Percentiles rank a stretch among this genome's conserved stretches.
Evolutionary conservation across 2,329 filamentous ascomycete genomes (phyloP).

Genomic region (Penicillium decumbens): DNA sequence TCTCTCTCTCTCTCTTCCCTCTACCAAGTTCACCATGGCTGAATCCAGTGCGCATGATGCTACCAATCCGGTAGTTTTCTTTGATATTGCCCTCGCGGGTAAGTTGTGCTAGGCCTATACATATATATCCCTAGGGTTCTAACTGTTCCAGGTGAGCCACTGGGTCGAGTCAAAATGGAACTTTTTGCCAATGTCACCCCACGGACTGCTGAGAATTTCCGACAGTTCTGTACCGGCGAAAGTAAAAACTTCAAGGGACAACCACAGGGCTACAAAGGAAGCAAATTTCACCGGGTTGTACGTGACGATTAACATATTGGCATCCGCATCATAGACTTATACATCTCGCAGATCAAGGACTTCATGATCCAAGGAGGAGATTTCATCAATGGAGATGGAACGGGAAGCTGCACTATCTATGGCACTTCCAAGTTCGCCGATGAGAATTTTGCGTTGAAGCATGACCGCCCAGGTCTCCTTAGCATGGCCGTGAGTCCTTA

Average conservation of each 20-base stretch:
- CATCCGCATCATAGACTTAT: not conserved
- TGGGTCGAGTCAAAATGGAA: constrained; percentile 85
- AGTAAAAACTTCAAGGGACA: constrained; percentile 70
- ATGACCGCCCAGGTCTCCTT: constrained; percentile 73
- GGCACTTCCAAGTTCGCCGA: constrained; percentile 79
- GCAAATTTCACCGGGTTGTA: constrained; percentile 90
- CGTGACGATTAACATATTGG: constrained; percentile 32
- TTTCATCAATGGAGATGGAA: constrained; percentile 89
- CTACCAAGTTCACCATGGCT: constrained; percentile 9
- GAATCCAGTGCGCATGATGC: constrained; percentile 2
- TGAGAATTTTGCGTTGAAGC: constrained; percentile 79
- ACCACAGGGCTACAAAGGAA: constrained; percentile 89
- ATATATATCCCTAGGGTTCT: constrained; percentile 1
- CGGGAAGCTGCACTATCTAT: constrained; percentile 83
- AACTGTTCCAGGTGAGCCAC: constrained; percentile 65
- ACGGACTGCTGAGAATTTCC: constrained; percentile 92
- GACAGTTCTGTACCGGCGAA: constrained; percentile 94
- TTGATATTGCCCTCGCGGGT: constrained; percentile 48
- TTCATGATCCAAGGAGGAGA: constrained; percentile 99
- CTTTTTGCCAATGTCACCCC: constrained; percentile 81
- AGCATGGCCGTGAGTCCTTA: constrained; percentile 76
- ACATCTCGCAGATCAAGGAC: constrained; percentile 66
- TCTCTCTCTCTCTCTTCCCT: not conserved
- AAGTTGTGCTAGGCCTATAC: constrained; percentile 13
- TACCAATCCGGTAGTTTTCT: constrained; percentile 47